Evolutionary conservation across 2,329 filamentous ascomycete species (phyloP).

Genomic region (Pseudogymnoascus sp.): DNA sequence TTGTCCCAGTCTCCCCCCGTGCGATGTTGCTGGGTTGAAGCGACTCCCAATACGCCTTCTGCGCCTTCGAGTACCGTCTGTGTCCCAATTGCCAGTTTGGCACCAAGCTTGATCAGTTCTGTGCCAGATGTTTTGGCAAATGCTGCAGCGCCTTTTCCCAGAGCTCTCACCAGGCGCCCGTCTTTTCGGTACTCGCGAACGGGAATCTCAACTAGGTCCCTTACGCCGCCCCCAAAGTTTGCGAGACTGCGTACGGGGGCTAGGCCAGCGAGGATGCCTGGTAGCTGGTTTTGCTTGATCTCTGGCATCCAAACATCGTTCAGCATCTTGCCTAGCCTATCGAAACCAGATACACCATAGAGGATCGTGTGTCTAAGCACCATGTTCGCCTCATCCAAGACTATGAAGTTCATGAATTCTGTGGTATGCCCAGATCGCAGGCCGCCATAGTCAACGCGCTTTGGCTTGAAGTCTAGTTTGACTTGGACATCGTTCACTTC

Average conservation of each 20-base stretch:
- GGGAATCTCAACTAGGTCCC: slow-evolving; percentile 79
- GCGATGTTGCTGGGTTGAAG: slow-evolving; percentile 16
- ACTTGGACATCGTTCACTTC: slow-evolving; percentile 79
- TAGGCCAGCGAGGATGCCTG: slow-evolving; percentile 77
- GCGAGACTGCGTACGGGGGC: slow-evolving; percentile 85
- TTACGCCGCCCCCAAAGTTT: slow-evolving; percentile 81
- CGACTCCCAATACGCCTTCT: slow-evolving; percentile 59
- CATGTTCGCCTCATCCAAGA: slow-evolving; percentile 81
- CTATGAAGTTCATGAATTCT: slow-evolving; percentile 98
- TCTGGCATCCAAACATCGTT: slow-evolving; percentile 98
- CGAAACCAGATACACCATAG: slow-evolving; percentile 85
- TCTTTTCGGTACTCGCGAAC: slow-evolving; percentile 92
- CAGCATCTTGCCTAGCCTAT: slow-evolving; percentile 77
- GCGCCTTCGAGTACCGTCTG: slow-evolving; percentile 87
- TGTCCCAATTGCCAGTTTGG: slow-evolving; percentile 88
- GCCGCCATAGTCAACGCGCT: slow-evolving; percentile 91
- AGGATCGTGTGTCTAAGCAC: slow-evolving; percentile 81
- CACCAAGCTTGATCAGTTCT: slow-evolving; percentile 87
- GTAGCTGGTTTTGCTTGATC: slow-evolving; percentile 80
- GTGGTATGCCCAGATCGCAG: slow-evolving; percentile 88
- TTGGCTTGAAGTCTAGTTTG: slow-evolving; percentile 93
- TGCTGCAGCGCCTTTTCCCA: slow-evolving; percentile 79
- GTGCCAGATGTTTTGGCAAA: slow-evolving; percentile 92
- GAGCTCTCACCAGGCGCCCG: slow-evolving; percentile 80
- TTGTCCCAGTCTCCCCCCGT: slow-evolving; percentile 42